These are phyloP conservation scores for Delitschia confertaspora DNA, from an alignment of 495 filamentous ascomycete species.

Conservation along the genomic window DNA sequence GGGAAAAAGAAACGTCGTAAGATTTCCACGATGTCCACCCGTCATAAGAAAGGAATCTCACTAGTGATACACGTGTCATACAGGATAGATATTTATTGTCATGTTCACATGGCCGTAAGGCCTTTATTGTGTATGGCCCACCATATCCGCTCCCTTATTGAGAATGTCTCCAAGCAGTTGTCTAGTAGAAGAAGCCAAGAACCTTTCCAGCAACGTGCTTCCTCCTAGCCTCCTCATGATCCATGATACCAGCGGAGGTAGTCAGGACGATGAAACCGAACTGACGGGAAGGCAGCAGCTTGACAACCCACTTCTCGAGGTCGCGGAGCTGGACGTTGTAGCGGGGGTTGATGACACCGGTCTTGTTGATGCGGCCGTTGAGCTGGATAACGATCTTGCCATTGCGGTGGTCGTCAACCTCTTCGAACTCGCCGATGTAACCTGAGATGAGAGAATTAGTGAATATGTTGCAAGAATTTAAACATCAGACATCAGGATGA, in stretches of 20 bases:
- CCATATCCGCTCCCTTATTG: no score
- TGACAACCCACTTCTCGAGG: conserved; percentile 96
- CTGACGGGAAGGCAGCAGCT: conserved; percentile 96
- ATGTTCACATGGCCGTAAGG: no score
- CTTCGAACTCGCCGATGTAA: conserved; percentile 99
- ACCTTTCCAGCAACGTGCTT: conserved; percentile 98
- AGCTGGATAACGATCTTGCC: conserved; percentile 98
- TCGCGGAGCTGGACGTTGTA: conserved; percentile 97
- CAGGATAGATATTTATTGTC: no score
- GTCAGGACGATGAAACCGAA: conserved; percentile 99
- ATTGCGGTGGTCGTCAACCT: conserved; percentile 97
- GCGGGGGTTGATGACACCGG: conserved; percentile 93
- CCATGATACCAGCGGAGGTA: conserved; percentile 98
- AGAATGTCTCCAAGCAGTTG: background rate
- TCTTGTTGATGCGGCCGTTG: conserved; percentile 95
- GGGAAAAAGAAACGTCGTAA: no score
- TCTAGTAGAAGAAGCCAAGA: conserved; percentile 91
- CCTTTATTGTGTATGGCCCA: no score
- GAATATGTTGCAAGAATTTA: conserved; percentile 83
- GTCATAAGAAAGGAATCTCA: no score
- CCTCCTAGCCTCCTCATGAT: conserved; percentile 97
- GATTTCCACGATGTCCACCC: no score
- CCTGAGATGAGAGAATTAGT: conserved; percentile 54
- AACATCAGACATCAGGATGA: conserved; percentile 74
- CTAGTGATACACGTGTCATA: no score